Evolutionary conservation across 441 rosid species (phyloP).

Genomic region (Isatis lusitanica): DNA sequence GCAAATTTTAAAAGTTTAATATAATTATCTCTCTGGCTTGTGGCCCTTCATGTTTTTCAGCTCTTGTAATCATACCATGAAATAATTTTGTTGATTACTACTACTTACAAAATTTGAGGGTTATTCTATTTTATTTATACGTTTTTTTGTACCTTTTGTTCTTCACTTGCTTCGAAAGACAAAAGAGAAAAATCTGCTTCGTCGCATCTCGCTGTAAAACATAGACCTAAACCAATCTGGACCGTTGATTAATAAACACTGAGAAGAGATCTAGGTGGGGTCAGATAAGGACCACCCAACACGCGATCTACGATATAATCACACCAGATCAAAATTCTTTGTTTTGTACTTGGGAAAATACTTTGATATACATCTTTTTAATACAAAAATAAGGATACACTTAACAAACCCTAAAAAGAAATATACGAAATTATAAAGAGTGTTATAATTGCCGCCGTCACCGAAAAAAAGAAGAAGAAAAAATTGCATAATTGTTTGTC

Average conservation of each 20-base stretch:
- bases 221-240: background rate
- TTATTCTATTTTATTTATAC: background rate
- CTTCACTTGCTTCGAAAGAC: conserved; percentile 7
- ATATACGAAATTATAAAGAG: background rate
- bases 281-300: conserved; percentile 31
- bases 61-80: background rate
- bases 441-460: background rate
- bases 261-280: conserved; percentile 1
- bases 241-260: background rate
- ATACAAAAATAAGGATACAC: background rate
- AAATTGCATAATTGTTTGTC: background rate
- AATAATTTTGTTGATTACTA: conserved; percentile 1
- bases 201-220: background rate
- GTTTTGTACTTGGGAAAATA: background rate
- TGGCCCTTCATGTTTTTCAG: conserved; percentile 24
- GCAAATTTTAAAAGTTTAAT: conserved; percentile 6
- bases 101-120: background rate
- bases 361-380: background rate
- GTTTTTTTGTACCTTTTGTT: background rate
- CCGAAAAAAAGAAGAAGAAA: background rate
- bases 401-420: background rate
- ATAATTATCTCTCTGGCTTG: conserved; percentile 26
- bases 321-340: background rate
- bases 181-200: background rate
- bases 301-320: conserved; percentile 19